Percentiles rank a stretch among this genome's conserved stretches.
Evolutionary conservation across 225 moss, liverwort and hornwort genomes (phyloP).

Genomic region (Physcomitrium patens): DNA sequence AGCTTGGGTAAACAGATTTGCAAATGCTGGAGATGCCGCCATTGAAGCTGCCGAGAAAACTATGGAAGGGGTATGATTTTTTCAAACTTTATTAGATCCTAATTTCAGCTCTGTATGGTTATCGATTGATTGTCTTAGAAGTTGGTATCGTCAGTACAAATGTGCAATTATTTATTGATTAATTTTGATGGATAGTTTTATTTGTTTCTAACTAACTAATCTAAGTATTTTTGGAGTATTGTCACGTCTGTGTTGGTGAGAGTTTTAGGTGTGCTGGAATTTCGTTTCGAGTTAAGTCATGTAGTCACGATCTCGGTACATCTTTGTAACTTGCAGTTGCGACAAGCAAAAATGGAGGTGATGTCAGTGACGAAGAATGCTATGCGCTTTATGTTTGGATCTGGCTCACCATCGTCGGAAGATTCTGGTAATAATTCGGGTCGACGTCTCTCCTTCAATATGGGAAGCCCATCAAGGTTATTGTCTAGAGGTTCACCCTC

Average conservation of each 20-base stretch:
- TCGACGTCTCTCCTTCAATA: conserved; percentile 41
- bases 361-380: conserved; percentile 50
- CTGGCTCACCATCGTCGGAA: conserved; percentile 33
- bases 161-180: too few species aligned
- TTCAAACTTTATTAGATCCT: not conserved
- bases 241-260: conserved; percentile 3
- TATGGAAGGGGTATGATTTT: conserved; percentile 82
- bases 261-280: conserved; percentile 14
- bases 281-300: conserved; percentile 10
- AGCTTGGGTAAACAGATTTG: conserved; percentile 99
- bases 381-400: conserved; percentile 66
- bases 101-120: not conserved
- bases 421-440: conserved; percentile 44
- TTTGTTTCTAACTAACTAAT: too few species aligned
- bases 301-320: conserved; percentile 12
- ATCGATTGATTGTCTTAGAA: conserved; percentile 9
- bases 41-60: conserved; percentile 90
- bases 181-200: too few species aligned
- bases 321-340: conserved; percentile 43
- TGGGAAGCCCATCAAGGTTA: conserved; percentile 53
- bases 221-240: not conserved
- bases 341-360: conserved; percentile 49
- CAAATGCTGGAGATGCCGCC: conserved; percentile 93
- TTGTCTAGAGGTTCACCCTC: conserved; percentile 47
- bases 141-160: not conserved